Base-by-base conservation (phyloP, 306 rosid genomes). In the Lupinus albus region DNA sequence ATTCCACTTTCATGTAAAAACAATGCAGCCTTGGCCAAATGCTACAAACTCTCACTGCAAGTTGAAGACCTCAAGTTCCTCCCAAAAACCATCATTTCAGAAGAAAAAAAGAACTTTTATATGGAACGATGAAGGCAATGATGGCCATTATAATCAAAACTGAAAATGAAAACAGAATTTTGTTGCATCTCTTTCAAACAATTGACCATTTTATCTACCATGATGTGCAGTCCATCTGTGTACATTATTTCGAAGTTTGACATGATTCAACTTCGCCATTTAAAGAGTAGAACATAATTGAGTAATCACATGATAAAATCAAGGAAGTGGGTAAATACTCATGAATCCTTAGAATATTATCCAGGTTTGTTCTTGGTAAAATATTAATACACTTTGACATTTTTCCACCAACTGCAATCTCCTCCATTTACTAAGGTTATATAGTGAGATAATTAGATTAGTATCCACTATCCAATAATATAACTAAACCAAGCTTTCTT, bases 391-490 rank as follows among this genome's bases (percentile, higher is more conserved):
- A 11, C 13, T 4, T 6, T 12, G 9, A 4, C 10, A 41, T 38
- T 57, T 30, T 12, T 11, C 3, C 77, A 72, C 14, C 33, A 66
- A 8, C 60, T 38, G 25, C 62, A 53, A 63, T 18, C n/a, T 60
- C n/a, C 42, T 13, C 64, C 30, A 54, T 39, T 68, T 68, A 7
- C 13, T 51, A 45, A 6, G 60, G 67, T 36, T 58, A 4, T 59
- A 50, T 67, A 61, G 38, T 7, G 0, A 39, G 46, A 35, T 20
- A 18, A 59, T n/a, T 28, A 25, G 11, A 58, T 28, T 49, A 39
- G 13, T 32, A 61, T 32, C 62, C 18, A 39, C 11, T 32, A 61
- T 32, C 62, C 18, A 33, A 59, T 16, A 46, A 33, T 48, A 16
- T 28, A 59, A 60, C 48, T 3, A 57, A 42, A n/a, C 30, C 8